Evolutionary conservation across 2,329 filamentous ascomycete species (phyloP).

Genomic region (Cytospora piceicola): DNA sequence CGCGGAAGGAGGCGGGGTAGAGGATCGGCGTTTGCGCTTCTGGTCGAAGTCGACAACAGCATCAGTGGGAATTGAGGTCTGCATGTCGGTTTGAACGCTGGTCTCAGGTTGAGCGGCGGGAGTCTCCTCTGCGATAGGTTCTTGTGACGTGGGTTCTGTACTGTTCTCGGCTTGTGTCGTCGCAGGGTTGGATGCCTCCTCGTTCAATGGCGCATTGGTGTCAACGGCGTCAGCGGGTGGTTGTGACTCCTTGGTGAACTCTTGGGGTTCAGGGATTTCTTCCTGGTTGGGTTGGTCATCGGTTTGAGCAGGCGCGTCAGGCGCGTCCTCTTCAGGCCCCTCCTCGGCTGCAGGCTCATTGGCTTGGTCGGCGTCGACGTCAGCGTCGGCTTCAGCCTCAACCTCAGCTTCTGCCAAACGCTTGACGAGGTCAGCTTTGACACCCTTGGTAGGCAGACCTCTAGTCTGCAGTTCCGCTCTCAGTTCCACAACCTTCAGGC

Average conservation of each 20-base stretch:
- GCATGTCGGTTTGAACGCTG: slow-evolving; percentile 12
- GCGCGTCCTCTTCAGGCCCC: slow-evolving; percentile 32
- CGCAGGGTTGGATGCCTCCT: slow-evolving; percentile 9
- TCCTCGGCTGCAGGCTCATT: slow-evolving; percentile 25
- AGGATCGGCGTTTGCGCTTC: slow-evolving; percentile 70
- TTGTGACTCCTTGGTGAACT: slow-evolving; percentile 4
- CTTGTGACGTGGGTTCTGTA: slow-evolving; percentile 31
- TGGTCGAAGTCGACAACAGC: slow-evolving; percentile 39
- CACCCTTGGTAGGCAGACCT: slow-evolving; percentile 69
- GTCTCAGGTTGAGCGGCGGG: slow-evolving; percentile 1
- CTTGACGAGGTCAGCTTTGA: slow-evolving; percentile 73
- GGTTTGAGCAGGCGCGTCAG: not conserved
- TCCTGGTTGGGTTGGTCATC: slow-evolving; percentile 34
- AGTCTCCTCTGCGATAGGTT: slow-evolving; percentile 31
- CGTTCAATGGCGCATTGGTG: slow-evolving; percentile 15
- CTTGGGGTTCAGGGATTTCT: slow-evolving; percentile 28
- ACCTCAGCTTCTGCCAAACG: slow-evolving; percentile 56
- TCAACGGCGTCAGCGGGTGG: not conserved
- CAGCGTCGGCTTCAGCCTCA: slow-evolving; percentile 31
- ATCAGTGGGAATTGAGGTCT: slow-evolving; percentile 37
- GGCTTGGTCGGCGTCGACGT: slow-evolving; percentile 30
- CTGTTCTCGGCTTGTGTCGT: not conserved
- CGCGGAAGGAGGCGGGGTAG: slow-evolving; percentile 60
- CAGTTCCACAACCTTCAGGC: slow-evolving; percentile 74
- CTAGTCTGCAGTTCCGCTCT: slow-evolving; percentile 75